These are phyloP conservation scores for Fraxinus greggii DNA, from an alignment of 305 asterid species.

Conservation along the genomic window DNA sequence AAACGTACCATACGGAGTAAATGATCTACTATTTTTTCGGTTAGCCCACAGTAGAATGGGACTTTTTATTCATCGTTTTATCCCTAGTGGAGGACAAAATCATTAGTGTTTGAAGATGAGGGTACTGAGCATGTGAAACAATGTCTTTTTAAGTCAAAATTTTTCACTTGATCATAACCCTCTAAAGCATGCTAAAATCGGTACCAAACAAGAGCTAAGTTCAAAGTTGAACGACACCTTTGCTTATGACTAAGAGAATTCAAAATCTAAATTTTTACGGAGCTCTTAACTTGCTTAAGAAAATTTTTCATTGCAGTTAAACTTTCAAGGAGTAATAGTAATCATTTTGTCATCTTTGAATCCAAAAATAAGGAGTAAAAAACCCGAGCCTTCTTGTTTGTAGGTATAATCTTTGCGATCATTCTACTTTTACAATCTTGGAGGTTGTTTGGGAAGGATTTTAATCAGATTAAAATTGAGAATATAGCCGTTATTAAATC, in stretches of 20 bases:
- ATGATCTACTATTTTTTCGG: background rate
- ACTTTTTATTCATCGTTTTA: background rate
- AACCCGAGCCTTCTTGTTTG: too few relatives aligned
- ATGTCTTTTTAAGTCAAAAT: constrained; percentile 29
- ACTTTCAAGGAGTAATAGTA: background rate
- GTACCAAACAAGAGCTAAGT: constrained; percentile 1
- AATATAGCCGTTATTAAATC: too few relatives aligned
- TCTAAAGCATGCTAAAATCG: background rate
- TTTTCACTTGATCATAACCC: background rate
- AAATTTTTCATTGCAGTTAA: background rate
- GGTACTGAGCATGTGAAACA: constrained; percentile 39
- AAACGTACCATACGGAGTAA: background rate
- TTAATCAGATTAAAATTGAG: too few relatives aligned
- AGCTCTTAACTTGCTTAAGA: background rate
- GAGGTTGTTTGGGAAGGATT: too few relatives aligned
- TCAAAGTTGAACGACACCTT: background rate
- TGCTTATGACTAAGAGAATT: background rate
- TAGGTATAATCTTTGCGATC: background rate
- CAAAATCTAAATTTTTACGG: background rate
- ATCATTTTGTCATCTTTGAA: background rate
- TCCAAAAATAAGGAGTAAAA: background rate
- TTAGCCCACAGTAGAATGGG: background rate
- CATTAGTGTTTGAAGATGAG: constrained; percentile 38
- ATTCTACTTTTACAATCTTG: too few relatives aligned
- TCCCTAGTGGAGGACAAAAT: constrained; percentile 53